Evolutionary conservation across 768 basidiomycete genomes (phyloP), one percentile per base, ranked within the genome.

Genomic region (Termitomyces eurrhizus): DNA sequence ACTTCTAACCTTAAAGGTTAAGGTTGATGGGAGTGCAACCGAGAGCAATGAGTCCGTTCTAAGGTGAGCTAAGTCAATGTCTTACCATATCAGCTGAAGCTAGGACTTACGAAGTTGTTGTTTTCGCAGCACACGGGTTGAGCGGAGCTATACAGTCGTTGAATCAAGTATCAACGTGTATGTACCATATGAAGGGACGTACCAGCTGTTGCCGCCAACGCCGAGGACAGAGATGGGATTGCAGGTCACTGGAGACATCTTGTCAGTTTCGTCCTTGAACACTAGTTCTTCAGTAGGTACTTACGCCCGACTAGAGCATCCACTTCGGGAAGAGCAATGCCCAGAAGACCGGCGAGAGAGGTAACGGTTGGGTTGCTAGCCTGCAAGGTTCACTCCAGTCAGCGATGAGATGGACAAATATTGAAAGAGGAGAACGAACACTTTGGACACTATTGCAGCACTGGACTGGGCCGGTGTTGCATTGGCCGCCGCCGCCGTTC

Each of bases 371-470:
- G 4, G 18, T 6, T 8, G 36, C 0, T 37, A 24, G 35, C 33
- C 60, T 61, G 35, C 52, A 32, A 42, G 14, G 14, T n/a, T 5
- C 18, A 14, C 29, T 32, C 7, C 3, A 7, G n/a, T 55, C 11
- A 39, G 24, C 3, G 36, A 44, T 7, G 9, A 26, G 18, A 14
- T 4, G 42, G 16, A 14, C 14, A 21, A 14, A 7, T 8, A 14
- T n/a, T 9, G 39, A 14, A 44, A 45, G 2, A 44, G 26, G 24
- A 24, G 1, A 45, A 24, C 49, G 21, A 4, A 51, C 49, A 4
- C 1, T 21, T 18, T 65, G 59, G 39, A 65, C 52, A n/a, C 50
- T 56, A 24, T 66, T 66, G 61, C 68, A 69, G 65, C 68, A 69
- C n/a, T 65, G 58, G 13, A 60, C 3, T 4, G 56, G 2, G 14